phyloP scores from a whole-genome alignment of 768 basidiomycete species.

The Suillus luteus region DNA sequence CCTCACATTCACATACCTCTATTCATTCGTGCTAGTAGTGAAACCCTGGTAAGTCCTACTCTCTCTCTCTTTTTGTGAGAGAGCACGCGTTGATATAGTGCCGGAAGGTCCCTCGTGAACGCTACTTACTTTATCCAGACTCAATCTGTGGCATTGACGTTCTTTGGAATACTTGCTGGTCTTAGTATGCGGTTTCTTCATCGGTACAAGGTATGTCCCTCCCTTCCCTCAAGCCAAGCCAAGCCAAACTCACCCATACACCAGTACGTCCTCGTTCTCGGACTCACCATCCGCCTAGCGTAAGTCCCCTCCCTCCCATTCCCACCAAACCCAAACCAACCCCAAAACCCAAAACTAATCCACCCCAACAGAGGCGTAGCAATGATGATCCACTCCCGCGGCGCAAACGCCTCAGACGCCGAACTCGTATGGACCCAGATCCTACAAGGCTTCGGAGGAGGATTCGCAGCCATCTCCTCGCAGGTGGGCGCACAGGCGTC shows the following conservation, averaged over 20 bases:
- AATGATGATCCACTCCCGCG: conserved; percentile 72
- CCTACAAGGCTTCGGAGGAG: conserved; percentile 75
- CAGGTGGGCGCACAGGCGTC: conserved; percentile 68
- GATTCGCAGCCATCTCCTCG: conserved; percentile 57
- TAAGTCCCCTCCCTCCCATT: conserved; percentile 22
- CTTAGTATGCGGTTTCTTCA: conserved; percentile 51
- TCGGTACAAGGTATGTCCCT: conserved; percentile 53
- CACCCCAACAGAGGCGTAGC: conserved; percentile 49
- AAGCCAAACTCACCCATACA: too few relatives aligned
- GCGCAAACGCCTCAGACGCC: conserved; percentile 53
- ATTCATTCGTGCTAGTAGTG: conserved; percentile 61
- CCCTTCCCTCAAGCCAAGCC: too few relatives aligned
- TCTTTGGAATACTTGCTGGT: conserved; percentile 66
- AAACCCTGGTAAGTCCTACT: conserved; percentile 56
- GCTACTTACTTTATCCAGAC: conserved; percentile 66
- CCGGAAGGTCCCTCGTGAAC: conserved; percentile 51
- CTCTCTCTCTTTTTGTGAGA: too few relatives aligned
- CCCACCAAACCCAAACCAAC: background rate
- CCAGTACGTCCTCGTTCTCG: conserved; percentile 53
- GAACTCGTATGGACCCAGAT: conserved; percentile 69
- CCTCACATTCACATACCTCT: conserved; percentile 74
- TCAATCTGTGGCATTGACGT: conserved; percentile 59
- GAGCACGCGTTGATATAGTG: conserved; percentile 13
- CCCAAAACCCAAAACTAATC: too few relatives aligned
- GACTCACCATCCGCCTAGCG: conserved; percentile 60